Percentiles rank a stretch among this genome's conserved stretches.
These are phyloP conservation scores for Isabelozyma pseudorhagii DNA, from an alignment of 805 yeast species.

Conservation along the genomic window DNA sequence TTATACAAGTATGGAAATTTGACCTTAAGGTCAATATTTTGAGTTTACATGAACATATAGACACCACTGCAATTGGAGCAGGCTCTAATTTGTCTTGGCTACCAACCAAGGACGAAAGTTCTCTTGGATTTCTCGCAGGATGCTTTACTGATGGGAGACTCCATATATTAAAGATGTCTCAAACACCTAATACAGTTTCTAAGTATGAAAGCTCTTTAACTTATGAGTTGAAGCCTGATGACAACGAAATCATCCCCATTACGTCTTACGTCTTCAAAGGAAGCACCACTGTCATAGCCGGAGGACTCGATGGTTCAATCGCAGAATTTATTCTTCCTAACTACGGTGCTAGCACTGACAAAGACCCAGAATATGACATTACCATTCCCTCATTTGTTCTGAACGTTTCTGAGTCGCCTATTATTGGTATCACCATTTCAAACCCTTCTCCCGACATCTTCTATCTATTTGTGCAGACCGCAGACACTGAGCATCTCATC, in stretches of 20 bases:
- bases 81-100: constrained; percentile 39
- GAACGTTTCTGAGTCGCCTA: constrained; percentile 29
- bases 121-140: constrained; percentile 47
- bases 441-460: constrained; percentile 16
- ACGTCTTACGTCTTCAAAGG: constrained; percentile 49
- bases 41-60: constrained; percentile 20
- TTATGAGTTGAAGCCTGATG: constrained; percentile 8
- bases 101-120: constrained; percentile 21
- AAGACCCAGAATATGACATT: constrained; percentile 9
- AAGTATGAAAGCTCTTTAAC: constrained; percentile 21
- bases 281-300: constrained; percentile 46
- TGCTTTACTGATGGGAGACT: constrained; percentile 57
- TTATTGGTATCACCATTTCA: constrained; percentile 23
- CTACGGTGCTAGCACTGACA: not conserved
- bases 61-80: constrained; percentile 43
- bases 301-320: constrained; percentile 56
- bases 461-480: constrained; percentile 26
- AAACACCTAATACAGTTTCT: constrained; percentile 10
- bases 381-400: constrained; percentile 29
- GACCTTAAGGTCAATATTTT: constrained; percentile 23
- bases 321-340: constrained; percentile 53
- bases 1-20: constrained; percentile 45
- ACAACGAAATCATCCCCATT: constrained; percentile 20
- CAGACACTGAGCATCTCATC: constrained; percentile 22
- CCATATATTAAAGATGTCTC: constrained; percentile 42